These are phyloP conservation scores for Ambrosiella xylebori DNA, from an alignment of 2,329 filamentous ascomycete genomes.

Conservation along the genomic window DNA sequence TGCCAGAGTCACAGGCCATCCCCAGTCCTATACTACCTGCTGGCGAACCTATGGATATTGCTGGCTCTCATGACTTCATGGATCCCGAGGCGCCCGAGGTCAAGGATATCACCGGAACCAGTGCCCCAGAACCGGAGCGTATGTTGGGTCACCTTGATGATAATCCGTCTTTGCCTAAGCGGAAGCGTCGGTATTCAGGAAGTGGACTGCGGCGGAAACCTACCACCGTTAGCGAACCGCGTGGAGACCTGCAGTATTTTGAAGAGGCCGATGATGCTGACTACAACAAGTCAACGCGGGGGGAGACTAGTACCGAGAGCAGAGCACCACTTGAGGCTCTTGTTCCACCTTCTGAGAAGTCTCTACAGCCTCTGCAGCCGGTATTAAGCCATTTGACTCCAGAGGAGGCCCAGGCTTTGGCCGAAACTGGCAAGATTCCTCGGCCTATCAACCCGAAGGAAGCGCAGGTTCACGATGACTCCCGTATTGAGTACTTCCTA, in stretches of 20 bases:
- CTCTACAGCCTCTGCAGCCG: not conserved
- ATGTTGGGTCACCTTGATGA: conserved; percentile 13
- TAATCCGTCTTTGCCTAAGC: conserved; percentile 22
- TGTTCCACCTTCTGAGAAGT: not conserved
- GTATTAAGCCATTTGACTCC: conserved; percentile 11
- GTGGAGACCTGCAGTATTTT: conserved; percentile 74
- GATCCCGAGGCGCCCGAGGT: conserved; percentile 18
- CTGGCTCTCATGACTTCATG: conserved; percentile 1
- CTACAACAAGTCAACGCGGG: conserved; percentile 37
- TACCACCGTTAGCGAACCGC: conserved; percentile 49
- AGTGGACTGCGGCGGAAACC: conserved; percentile 63
- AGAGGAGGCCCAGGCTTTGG: conserved; percentile 10
- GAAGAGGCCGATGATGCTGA: conserved; percentile 76
- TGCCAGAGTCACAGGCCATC: not conserved
- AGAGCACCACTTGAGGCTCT: not conserved
- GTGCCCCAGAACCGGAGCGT: conserved; percentile 45
- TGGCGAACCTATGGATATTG: not conserved
- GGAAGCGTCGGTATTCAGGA: conserved; percentile 67
- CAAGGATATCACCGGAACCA: conserved; percentile 44
- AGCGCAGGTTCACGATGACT: conserved; percentile 44
- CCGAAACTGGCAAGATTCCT: conserved; percentile 24
- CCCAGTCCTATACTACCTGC: not conserved
- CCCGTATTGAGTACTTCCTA: conserved; percentile 78
- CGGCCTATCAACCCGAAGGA: conserved; percentile 62
- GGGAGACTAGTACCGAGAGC: not conserved